Base-by-base conservation (phyloP, 371 early-diverging fungal genomes). In the Lichtheimia ramosa region DNA sequence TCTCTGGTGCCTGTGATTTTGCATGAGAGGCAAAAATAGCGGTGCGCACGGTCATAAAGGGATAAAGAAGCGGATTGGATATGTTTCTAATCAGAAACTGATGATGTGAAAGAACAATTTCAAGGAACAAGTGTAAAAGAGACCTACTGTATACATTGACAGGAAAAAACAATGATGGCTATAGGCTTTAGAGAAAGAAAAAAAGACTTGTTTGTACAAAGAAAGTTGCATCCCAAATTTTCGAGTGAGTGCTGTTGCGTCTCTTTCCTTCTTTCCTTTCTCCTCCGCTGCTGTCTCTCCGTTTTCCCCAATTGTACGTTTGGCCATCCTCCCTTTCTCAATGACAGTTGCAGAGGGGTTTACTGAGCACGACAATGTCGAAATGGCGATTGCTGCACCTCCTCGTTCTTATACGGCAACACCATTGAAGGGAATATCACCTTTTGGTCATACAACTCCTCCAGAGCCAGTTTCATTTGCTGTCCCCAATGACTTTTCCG, bases 401-500 rank as follows among this genome's bases (percentile, higher is more conserved):
- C 77, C 74, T 16, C 74, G 72, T 51, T 77, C 77, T 52, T 77
- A 77, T 41, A 60, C 49, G 48, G 24, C 56, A 14, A 69, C 70
- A 62, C 66, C 68, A 23, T 67, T 65, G n/a, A 59, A 66, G 43
- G 59, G 73, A 16, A 77, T 74, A 25, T 68, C 72, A 7, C 68
- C 71, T 28, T 74, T 77, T n/a, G 56, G 43, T 42, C 56, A 21
- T 16, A 13, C 28, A 25, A 20, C 43, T 24, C 42, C 43, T 24
- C 42, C 16, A 42, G 48, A 43, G 46, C 18, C 51, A 14, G 27
- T 55, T 16, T 28, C 65, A 15, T 76, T 76, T 51, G 68, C 68
- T 8, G 69, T 76, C 24, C 76, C 76, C 23, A 67, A 73, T 48
- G 71, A 69, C 50, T 76, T 76, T 48, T 69, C 71, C 5, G 51